phyloP scores from a whole-genome alignment of 2,329 filamentous ascomycete genomes.

The Ascochyta pisi region DNA sequence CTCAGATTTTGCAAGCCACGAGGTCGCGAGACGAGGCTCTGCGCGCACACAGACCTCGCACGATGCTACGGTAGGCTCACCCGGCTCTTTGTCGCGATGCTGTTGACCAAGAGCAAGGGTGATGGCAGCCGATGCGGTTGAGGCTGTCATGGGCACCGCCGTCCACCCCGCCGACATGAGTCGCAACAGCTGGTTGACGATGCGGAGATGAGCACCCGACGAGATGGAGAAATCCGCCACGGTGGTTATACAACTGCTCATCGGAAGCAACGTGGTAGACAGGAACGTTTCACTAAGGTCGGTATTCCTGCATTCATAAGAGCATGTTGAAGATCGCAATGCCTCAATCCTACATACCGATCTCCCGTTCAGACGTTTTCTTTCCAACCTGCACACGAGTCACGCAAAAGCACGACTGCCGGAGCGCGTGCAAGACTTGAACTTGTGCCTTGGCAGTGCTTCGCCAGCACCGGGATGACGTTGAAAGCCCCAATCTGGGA shows the following conservation, averaged over 20 bases:
- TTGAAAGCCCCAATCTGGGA: constrained; percentile 18
- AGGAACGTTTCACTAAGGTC: background rate
- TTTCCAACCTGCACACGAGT: constrained; percentile 7
- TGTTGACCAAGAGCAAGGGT: constrained; percentile 2
- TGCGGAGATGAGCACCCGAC: constrained; percentile 4
- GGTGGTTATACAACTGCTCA: background rate
- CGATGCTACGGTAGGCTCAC: constrained; percentile 5
- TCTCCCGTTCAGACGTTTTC: background rate
- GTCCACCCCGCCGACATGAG: constrained; percentile 10
- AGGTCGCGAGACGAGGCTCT: constrained; percentile 17
- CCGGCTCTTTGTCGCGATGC: constrained; percentile 7
- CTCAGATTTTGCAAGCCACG: constrained; percentile 17
- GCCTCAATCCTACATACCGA: background rate
- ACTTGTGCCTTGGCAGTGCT: constrained; percentile 30
- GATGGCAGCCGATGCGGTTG: background rate
- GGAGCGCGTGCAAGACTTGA: constrained; percentile 23
- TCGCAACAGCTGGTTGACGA: constrained; percentile 2
- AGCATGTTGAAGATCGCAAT: background rate
- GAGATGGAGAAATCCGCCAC: background rate
- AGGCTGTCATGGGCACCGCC: constrained; percentile 12
- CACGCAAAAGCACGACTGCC: constrained; percentile 2
- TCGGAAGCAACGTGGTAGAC: background rate
- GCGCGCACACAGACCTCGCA: constrained; percentile 6
- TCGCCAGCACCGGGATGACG: constrained; percentile 24
- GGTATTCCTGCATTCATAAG: background rate